Conservation (phyloP, 305 asterid genomes). For the Rubia peregrina region DNA sequence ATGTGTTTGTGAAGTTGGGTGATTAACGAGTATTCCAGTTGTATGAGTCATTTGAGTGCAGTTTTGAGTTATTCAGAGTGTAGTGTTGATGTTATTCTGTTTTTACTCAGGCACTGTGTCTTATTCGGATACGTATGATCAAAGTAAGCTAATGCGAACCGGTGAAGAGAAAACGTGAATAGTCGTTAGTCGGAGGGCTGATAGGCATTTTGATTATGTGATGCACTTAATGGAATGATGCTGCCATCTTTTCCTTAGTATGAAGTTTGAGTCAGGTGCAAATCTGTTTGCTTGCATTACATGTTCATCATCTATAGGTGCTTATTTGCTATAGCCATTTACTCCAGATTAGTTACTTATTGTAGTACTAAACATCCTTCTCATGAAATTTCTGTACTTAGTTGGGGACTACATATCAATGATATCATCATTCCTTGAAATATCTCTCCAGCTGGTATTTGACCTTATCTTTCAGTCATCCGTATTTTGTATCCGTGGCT, state of each 20-base stretch:
- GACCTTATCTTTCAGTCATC: background rate
- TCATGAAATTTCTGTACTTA: background rate
- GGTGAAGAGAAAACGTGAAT: too few species aligned
- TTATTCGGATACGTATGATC: conserved; percentile 76
- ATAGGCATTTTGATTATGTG: too few species aligned
- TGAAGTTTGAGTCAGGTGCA: too few species aligned
- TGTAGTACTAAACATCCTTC: too few species aligned
- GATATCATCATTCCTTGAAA: background rate
- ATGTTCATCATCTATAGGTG: too few species aligned
- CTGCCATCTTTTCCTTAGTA: too few species aligned
- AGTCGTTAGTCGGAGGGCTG: too few species aligned
- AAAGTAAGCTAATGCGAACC: conserved; percentile 88
- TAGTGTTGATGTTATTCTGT: background rate
- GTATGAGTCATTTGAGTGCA: background rate
- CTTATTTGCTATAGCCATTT: too few species aligned
- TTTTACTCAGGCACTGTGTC: conserved; percentile 58
- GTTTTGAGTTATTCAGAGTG: background rate
- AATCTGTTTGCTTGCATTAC: too few species aligned
- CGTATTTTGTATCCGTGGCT: background rate
- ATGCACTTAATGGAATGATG: too few species aligned
- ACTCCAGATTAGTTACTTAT: too few species aligned
- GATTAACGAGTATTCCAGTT: too few species aligned
- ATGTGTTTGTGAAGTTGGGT: conserved; percentile 97
- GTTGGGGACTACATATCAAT: background rate
- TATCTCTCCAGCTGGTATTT: conserved; percentile 1